Evolutionary conservation across 2,329 filamentous ascomycete genomes (phyloP).

Genomic region (Monosporascus sp.): DNA sequence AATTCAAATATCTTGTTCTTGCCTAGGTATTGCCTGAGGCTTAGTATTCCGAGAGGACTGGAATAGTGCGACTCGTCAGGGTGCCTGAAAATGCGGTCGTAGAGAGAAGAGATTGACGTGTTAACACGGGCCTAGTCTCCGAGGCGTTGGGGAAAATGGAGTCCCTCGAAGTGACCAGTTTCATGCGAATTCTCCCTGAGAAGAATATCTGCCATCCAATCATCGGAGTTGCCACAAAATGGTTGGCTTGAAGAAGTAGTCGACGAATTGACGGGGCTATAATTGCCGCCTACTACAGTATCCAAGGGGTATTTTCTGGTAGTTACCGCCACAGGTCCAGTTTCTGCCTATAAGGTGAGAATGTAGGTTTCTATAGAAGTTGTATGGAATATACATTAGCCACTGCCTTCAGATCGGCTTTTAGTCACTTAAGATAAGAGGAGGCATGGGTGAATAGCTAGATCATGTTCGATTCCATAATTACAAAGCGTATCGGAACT

Average conservation of each 20-base stretch:
- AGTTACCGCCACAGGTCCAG: too few relatives aligned
- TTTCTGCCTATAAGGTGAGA: too few relatives aligned
- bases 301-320: too few relatives aligned
- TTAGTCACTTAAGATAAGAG: too few relatives aligned
- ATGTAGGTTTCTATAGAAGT: too few relatives aligned
- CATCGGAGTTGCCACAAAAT: background rate
- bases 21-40: background rate
- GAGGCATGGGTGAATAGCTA: too few relatives aligned
- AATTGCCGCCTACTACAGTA: background rate
- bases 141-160: background rate
- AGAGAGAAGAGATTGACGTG: background rate
- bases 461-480: too few relatives aligned
- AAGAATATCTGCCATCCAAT: background rate
- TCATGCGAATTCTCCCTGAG: background rate
- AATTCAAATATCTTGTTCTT: background rate
- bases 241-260: background rate
- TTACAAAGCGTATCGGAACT: too few relatives aligned
- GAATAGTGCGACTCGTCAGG: background rate
- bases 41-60: background rate
- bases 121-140: background rate
- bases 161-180: background rate
- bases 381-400: too few relatives aligned
- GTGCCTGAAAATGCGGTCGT: background rate
- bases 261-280: background rate
- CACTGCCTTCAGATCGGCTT: too few relatives aligned